Conservation (phyloP, 2,329 filamentous ascomycete species). For the Aspergillus bombycis region DNA sequence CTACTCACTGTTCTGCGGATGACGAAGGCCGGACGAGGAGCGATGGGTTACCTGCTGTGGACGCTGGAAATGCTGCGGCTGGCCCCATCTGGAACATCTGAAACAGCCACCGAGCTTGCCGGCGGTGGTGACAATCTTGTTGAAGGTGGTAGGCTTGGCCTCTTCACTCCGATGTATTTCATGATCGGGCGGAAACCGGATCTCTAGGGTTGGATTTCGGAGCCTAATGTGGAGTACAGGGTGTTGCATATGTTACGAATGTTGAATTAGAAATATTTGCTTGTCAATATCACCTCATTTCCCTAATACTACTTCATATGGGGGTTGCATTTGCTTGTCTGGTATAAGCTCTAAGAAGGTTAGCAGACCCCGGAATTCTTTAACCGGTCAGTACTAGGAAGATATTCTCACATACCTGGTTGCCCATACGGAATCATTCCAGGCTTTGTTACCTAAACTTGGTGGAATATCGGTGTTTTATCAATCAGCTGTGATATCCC, state of each 20-base stretch:
- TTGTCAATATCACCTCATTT: background rate
- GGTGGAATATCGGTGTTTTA: background rate
- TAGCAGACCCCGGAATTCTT: background rate
- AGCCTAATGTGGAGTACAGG: background rate
- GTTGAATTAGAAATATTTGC: background rate
- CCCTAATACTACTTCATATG: background rate
- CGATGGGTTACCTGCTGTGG: background rate
- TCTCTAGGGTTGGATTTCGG: background rate
- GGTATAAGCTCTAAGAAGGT: background rate
- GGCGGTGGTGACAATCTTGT: slow-evolving; percentile 73
- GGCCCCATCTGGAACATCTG: slow-evolving; percentile 75
- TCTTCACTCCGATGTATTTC: slow-evolving; percentile 97
- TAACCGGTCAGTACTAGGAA: background rate
- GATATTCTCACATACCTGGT: background rate
- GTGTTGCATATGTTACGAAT: background rate
- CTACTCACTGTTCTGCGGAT: background rate
- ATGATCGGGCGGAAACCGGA: slow-evolving; percentile 80
- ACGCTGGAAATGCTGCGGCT: background rate
- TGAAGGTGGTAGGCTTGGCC: background rate
- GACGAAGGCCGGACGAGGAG: background rate
- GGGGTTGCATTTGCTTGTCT: background rate
- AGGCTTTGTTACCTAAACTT: background rate
- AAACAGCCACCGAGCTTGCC: slow-evolving; percentile 73
- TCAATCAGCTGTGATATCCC: background rate
- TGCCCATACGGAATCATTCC: background rate